Evolutionary conservation across 2,329 filamentous ascomycete genomes (phyloP), one percentile per base, ranked within the genome.

Genomic region (Coniella lustricola): DNA sequence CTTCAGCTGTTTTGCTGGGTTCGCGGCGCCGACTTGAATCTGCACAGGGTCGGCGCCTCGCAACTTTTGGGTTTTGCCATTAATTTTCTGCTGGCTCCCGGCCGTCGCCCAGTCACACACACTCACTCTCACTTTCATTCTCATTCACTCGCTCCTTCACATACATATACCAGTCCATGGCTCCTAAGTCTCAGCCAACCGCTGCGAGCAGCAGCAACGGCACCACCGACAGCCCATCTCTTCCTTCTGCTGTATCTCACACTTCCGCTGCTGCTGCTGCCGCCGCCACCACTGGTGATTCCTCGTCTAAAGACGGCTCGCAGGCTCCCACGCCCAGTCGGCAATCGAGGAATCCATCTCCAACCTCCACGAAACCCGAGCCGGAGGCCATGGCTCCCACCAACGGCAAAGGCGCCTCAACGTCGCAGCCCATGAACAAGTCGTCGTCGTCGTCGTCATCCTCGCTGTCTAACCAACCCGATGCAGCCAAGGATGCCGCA

Each of bases 381-480:
- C 51, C 57, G 33, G 49, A 49, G 36, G 48, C 50, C 37, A 53
- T 57, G 36, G 45, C 43, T 36, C 51, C 57, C 34, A 46, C n/a
- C n/a, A n/a, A n/a, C n/a, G n/a, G 52, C 12, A 55, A 50, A 44
- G 54, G 53, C 43, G 46, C 56, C 12, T 52, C 54, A 48, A 55
- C 59, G 37, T 67, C 70, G 16, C 68, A 72, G 50, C 64, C 71
- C 53, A 73, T 75, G 70, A 71, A 66, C 46, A 73, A 73, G 57
- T 69, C 75, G 49, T 67, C 69, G 56, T 69, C 75, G 56, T 69
- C 75, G 5, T 29, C 25, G 50, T 67, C 69, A 50, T 65, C 67
- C 22, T 62, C 68, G 22, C 69, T 67, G 51, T 71, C 72, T 48
- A 73, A 73, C 55, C 60, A 66, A 39, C 16, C 42, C 51, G 62